Evolutionary conservation across 148 eudicot genomes (phyloP), one percentile per base, ranked within the genome.

Genomic region (Pharnaceum exiguum): DNA sequence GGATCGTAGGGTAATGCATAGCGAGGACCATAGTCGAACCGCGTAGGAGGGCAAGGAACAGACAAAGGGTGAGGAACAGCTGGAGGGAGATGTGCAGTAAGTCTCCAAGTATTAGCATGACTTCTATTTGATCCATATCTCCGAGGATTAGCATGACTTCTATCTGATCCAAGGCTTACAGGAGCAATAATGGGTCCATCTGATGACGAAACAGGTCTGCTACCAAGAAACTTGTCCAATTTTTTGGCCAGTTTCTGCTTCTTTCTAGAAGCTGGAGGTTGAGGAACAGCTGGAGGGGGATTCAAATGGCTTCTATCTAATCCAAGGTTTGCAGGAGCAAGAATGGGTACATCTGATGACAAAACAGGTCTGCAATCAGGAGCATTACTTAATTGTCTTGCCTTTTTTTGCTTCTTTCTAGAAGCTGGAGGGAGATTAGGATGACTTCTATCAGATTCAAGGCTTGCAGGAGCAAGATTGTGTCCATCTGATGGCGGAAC

Each of bases 231-330:
- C 23, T 29, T 38, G n/a, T n/a, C 35, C 53, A 13, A n/a, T 19
- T n/a, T 7, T 42, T 22, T 21, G 19, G 27, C n/a, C 59, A 56
- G 62, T 30, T 50, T 50, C 31, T 63, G 31, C 15, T 18, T 59
- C 23, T 8, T 28, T 2, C 12, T 40, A 30, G 53, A 19, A 3
- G 28, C 32, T 25, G n/a, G n/a, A n/a, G n/a, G n/a, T n/a, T n/a
- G n/a, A n/a, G n/a, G n/a, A n/a, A n/a, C n/a, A n/a, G n/a, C n/a
- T n/a, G n/a, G n/a, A n/a, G n/a, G n/a, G n/a, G n/a, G n/a, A n/a
- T n/a, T n/a, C n/a, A n/a, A n/a, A n/a, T n/a, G n/a, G n/a, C n/a
- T n/a, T n/a, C n/a, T n/a, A n/a, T n/a, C n/a, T n/a, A n/a, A n/a
- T n/a, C n/a, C n/a, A n/a, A n/a, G n/a, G n/a, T n/a, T n/a, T n/a